These are phyloP conservation scores for Calamus simplicifolius DNA, from an alignment of 176 grass and related monocot species.

Conservation along the genomic window DNA sequence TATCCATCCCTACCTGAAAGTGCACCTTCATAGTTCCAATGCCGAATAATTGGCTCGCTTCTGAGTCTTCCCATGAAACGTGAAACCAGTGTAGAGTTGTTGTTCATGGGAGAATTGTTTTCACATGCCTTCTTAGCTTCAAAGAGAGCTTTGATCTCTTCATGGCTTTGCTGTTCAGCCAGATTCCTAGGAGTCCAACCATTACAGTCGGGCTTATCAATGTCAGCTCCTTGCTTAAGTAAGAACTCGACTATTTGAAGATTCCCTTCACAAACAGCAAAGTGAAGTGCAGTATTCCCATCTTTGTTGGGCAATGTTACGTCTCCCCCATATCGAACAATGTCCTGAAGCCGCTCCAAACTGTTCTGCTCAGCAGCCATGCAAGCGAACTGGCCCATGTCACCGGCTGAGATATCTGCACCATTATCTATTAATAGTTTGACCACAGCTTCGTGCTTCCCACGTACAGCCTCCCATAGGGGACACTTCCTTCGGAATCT, in stretches of 20 bases:
- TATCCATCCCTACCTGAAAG: background rate
- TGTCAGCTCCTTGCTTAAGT: conserved; percentile 48
- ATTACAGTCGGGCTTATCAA: conserved; percentile 38
- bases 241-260: conserved; percentile 48
- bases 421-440: conserved; percentile 41
- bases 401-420: conserved; percentile 57
- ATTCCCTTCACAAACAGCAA: conserved; percentile 70
- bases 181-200: conserved; percentile 55
- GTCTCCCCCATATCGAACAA: conserved; percentile 43
- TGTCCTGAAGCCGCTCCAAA: conserved; percentile 37
- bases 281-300: conserved; percentile 56
- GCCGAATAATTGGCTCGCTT: conserved; percentile 51
- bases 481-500: conserved; percentile 80
- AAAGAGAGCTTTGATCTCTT: conserved; percentile 62
- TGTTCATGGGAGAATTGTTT: background rate
- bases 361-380: conserved; percentile 54
- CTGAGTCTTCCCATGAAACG: conserved; percentile 39
- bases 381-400: conserved; percentile 46
- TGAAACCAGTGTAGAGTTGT: background rate
- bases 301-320: conserved; percentile 41
- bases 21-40: conserved; percentile 17
- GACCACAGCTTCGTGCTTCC: conserved; percentile 43
- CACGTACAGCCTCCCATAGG: conserved; percentile 70
- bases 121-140: conserved; percentile 17
- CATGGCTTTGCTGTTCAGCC: conserved; percentile 82